Conservation (phyloP, 371 early-diverging fungal species). For the Apophysomyces sp. region DNA sequence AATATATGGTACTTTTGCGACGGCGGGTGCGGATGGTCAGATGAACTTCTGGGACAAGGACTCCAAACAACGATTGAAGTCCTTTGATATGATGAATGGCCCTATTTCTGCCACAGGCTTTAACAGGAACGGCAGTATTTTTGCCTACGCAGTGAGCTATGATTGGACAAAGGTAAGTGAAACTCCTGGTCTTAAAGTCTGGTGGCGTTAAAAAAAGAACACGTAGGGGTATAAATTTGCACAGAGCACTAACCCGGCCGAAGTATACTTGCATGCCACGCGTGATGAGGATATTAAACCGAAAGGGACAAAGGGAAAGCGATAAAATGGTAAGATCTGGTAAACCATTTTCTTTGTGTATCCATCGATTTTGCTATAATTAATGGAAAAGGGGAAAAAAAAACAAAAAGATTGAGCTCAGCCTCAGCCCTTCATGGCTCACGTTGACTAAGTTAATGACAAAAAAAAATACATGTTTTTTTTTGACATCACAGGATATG, state of each 20-base stretch:
- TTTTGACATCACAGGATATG: too few species aligned
- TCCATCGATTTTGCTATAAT: not conserved
- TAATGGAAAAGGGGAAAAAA: not conserved
- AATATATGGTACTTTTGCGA: constrained; percentile 85
- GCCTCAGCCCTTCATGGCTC: too few species aligned
- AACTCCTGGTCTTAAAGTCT: too few species aligned
- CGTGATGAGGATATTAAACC: constrained; percentile 74
- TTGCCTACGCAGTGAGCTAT: constrained; percentile 93
- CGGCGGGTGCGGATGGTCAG: constrained; percentile 92
- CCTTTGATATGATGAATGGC: constrained; percentile 54
- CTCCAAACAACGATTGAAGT: constrained; percentile 83
- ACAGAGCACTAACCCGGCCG: constrained; percentile 29
- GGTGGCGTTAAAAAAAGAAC: too few species aligned
- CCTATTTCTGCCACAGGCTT: constrained; percentile 84
- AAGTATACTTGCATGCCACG: constrained; percentile 63
- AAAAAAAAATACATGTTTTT: too few species aligned
- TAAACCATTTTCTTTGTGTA: not conserved
- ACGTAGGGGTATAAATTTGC: constrained; percentile 43
- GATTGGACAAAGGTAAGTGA: constrained; percentile 94
- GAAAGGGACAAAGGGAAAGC: constrained; percentile 25
- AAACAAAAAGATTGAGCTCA: not conserved
- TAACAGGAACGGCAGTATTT: constrained; percentile 85
- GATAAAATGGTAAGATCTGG: constrained; percentile 13
- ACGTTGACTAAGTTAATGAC: too few species aligned
- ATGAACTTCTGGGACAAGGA: constrained; percentile 96